These are phyloP conservation scores for Pseudopyrenochaeta lycopersici DNA, from an alignment of 2,329 filamentous ascomycete species.

Conservation along the genomic window DNA sequence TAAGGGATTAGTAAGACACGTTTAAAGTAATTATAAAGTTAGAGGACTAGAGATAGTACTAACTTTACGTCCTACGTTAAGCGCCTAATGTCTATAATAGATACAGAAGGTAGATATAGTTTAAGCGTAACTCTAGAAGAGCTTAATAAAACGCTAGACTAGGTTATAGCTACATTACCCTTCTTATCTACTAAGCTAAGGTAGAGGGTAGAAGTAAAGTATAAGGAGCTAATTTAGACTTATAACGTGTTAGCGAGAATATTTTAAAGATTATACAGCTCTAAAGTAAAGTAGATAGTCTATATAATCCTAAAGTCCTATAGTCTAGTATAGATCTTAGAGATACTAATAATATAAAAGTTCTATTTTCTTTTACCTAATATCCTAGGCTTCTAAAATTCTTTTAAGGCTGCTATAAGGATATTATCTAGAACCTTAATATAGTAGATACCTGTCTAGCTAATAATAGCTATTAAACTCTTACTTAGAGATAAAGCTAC, in stretches of 20 bases:
- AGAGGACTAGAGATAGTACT: neutral
- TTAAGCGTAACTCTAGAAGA: neutral
- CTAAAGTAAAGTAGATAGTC: neutral
- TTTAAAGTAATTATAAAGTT: neutral
- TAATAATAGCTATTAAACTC: too few species aligned
- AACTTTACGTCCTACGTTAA: neutral
- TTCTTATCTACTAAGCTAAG: neutral
- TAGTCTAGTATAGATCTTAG: neutral
- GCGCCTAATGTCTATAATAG: neutral
- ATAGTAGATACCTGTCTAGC: too few species aligned
- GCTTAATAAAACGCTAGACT: neutral
- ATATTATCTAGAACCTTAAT: too few species aligned
- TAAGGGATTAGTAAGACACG: neutral
- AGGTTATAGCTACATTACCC: neutral
- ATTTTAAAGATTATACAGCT: neutral
- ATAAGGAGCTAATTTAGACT: neutral
- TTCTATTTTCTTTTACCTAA: neutral
- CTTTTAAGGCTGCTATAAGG: neutral
- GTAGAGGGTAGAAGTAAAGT: neutral
- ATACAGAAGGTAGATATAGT: neutral
- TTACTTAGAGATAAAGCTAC: too few species aligned
- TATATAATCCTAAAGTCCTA: neutral
- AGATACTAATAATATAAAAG: neutral
- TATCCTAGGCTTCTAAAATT: neutral
- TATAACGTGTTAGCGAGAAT: neutral